These are phyloP conservation scores for Rhizopogon rudus DNA, from an alignment of 768 basidiomycete species.

Conservation along the genomic window DNA sequence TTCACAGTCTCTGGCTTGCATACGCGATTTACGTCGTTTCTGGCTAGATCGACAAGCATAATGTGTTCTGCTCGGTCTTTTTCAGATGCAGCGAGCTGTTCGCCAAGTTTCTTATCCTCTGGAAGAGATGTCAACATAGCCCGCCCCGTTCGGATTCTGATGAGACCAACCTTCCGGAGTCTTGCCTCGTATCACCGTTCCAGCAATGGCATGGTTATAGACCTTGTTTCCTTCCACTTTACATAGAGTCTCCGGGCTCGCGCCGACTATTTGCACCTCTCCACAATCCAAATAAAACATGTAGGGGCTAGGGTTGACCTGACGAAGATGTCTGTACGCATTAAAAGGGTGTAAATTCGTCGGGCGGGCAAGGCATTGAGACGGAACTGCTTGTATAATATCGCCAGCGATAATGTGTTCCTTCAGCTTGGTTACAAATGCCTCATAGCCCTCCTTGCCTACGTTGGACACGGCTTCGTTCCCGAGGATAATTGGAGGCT, in stretches of 20 bases:
- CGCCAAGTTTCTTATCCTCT: conserved; percentile 87
- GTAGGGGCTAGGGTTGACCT: conserved; percentile 96
- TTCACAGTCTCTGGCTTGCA: conserved; percentile 94
- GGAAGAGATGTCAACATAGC: conserved; percentile 9
- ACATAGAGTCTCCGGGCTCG: conserved; percentile 96
- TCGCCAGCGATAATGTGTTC: conserved; percentile 94
- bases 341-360: conserved; percentile 95
- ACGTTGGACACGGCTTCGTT: conserved; percentile 80
- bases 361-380: conserved; percentile 81
- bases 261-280: conserved; percentile 92
- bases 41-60: conserved; percentile 96
- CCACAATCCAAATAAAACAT: conserved; percentile 98
- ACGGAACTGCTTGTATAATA: conserved; percentile 98
- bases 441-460: conserved; percentile 88
- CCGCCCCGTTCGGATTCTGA: conserved; percentile 1
- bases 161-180: conserved; percentile 68
- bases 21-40: conserved; percentile 97
- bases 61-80: conserved; percentile 98
- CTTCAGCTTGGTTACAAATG: conserved; percentile 87
- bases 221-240: conserved; percentile 91
- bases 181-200: conserved; percentile 85
- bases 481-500: conserved; percentile 60
- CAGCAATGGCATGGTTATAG: conserved; percentile 97
- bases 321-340: conserved; percentile 88
- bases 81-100: conserved; percentile 72